These are phyloP conservation scores for Mimosa pudica DNA, from an alignment of 306 rosid genomes.

Conservation along the genomic window DNA sequence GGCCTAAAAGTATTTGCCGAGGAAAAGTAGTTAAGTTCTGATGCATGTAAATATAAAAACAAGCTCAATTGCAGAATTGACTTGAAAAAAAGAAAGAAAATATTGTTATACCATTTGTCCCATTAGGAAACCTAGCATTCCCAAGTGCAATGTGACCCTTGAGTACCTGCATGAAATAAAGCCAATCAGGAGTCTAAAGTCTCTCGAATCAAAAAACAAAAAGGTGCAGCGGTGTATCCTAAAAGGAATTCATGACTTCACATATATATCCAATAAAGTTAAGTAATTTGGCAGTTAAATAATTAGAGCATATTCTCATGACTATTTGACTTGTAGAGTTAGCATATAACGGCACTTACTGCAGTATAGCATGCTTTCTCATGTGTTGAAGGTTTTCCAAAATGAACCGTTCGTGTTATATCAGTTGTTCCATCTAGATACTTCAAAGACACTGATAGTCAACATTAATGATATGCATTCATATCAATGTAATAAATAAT, in stretches of 20 bases:
- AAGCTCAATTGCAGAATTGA: slow-evolving; percentile 24
- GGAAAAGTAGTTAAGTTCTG: slow-evolving; percentile 19
- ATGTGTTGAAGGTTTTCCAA: slow-evolving; percentile 87
- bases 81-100: slow-evolving; percentile 2
- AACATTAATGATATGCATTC: slow-evolving; percentile 31
- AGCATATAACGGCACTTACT: slow-evolving; percentile 54
- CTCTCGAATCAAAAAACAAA: background rate
- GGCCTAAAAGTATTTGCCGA: slow-evolving; percentile 51
- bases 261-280: background rate
- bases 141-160: slow-evolving; percentile 95
- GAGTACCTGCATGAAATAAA: slow-evolving; percentile 69
- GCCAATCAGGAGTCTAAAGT: slow-evolving; percentile 31
- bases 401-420: slow-evolving; percentile 94
- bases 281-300: slow-evolving; percentile 28
- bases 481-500: slow-evolving; percentile 8
- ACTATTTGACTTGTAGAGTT: background rate
- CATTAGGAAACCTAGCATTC: slow-evolving; percentile 92
- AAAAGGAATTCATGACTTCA: background rate
- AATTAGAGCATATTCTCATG: background rate
- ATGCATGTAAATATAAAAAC: slow-evolving; percentile 10
- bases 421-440: slow-evolving; percentile 98
- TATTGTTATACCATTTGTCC: slow-evolving; percentile 72
- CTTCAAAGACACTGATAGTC: slow-evolving; percentile 51
- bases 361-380: slow-evolving; percentile 93
- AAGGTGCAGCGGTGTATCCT: background rate